Evolutionary conservation across 2,329 filamentous ascomycete genomes (phyloP).

Genomic region (Ophiostoma sp.): DNA sequence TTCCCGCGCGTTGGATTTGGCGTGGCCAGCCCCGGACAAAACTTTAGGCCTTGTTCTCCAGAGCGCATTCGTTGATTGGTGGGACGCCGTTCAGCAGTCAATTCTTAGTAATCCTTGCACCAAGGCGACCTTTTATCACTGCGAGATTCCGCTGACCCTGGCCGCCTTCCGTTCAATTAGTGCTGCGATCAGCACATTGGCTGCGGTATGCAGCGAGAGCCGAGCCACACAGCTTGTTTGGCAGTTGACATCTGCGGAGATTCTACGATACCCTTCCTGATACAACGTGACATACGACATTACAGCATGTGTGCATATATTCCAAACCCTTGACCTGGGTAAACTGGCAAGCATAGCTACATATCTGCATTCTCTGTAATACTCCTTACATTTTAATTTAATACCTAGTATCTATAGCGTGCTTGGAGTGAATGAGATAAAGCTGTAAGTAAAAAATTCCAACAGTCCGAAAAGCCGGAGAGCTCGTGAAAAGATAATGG

Average conservation of each 20-base stretch:
- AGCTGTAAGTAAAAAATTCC: not conserved
- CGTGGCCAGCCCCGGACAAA: not conserved
- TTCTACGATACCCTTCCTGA: not conserved
- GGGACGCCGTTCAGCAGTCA: not conserved
- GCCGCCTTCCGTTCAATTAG: not conserved
- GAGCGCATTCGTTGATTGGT: not conserved
- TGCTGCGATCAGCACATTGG: not conserved
- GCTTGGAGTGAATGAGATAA: not conserved
- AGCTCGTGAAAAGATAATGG: not conserved
- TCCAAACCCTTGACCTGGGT: not conserved
- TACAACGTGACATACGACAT: conserved; percentile 24
- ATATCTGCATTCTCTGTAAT: not conserved
- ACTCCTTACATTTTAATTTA: not conserved
- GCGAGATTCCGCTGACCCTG: not conserved
- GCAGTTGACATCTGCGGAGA: not conserved
- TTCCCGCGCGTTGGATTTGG: not conserved
- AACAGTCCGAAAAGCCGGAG: not conserved
- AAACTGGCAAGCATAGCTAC: not conserved
- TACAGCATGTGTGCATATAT: not conserved
- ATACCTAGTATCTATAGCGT: not conserved
- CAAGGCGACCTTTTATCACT: not conserved
- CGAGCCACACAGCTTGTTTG: not conserved
- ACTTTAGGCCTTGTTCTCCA: not conserved
- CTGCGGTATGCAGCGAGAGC: conserved; percentile 3
- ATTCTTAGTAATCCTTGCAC: not conserved